phyloP scores from a whole-genome alignment of 2,329 filamentous ascomycete species.

The Dichotomopilus funicola region DNA sequence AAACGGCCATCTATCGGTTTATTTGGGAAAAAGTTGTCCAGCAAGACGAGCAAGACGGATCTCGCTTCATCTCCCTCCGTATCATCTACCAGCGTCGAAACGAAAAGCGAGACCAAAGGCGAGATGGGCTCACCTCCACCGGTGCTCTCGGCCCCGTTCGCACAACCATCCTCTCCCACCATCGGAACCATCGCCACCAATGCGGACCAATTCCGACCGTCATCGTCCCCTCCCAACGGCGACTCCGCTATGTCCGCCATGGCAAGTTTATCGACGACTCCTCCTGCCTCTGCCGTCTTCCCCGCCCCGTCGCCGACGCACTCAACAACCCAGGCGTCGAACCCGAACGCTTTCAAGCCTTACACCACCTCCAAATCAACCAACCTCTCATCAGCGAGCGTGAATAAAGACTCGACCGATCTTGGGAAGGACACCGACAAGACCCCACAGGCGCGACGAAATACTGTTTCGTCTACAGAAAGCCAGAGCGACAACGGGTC shows the following conservation, averaged over 20 bases:
- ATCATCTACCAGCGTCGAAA: slow-evolving; percentile 13
- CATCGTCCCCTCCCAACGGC: slow-evolving; percentile 49
- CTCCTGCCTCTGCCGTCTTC: slow-evolving; percentile 34
- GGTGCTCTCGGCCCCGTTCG: slow-evolving; percentile 57
- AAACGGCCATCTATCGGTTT: slow-evolving; percentile 32
- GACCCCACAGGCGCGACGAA: slow-evolving; percentile 30
- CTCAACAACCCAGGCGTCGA: slow-evolving; percentile 44
- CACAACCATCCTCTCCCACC: slow-evolving; percentile 55
- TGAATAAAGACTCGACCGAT: slow-evolving; percentile 39
- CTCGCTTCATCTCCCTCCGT: slow-evolving; percentile 30
- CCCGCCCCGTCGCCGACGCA: slow-evolving; percentile 31
- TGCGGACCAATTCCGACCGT: slow-evolving; percentile 56
- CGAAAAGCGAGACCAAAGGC: slow-evolving; percentile 23
- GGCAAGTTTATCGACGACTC: slow-evolving; percentile 59
- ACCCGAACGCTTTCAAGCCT: slow-evolving; percentile 34
- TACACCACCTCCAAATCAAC: slow-evolving; percentile 35
- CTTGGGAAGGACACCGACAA: slow-evolving; percentile 35
- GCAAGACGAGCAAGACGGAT: slow-evolving; percentile 33
- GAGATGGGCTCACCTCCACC: slow-evolving; percentile 39
- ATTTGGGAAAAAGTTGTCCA: slow-evolving; percentile 43
- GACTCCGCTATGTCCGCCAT: slow-evolving; percentile 57
- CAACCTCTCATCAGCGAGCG: slow-evolving; percentile 43
- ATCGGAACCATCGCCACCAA: slow-evolving; percentile 62
- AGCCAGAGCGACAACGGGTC: slow-evolving; percentile 25
- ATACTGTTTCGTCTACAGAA: slow-evolving; percentile 31